Evolutionary conservation across 176 grass and related monocot genomes (phyloP).

Genomic region (Carex kokanica): DNA sequence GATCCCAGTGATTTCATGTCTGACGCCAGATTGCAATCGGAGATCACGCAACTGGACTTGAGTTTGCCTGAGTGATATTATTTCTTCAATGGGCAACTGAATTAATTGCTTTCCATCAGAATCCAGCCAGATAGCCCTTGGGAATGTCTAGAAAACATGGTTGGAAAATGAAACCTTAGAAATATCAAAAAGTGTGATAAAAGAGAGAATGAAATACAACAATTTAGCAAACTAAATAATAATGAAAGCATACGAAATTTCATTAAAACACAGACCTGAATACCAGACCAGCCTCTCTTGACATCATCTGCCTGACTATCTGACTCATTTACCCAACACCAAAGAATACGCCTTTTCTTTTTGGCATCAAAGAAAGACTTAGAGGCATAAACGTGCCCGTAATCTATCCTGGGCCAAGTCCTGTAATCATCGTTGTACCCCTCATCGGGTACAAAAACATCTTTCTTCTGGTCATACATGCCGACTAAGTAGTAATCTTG

Average conservation of each 20-base stretch:
- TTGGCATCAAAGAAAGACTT: slow-evolving; percentile 73
- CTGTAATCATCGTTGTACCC: slow-evolving; percentile 27
- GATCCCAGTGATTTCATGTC: slow-evolving; percentile 56
- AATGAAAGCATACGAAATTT: neutral
- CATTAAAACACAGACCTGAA: slow-evolving; percentile 36
- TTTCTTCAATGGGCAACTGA: slow-evolving; percentile 75
- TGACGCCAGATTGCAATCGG: slow-evolving; percentile 31
- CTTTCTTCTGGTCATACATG: slow-evolving; percentile 36
- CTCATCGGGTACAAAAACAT: slow-evolving; percentile 41
- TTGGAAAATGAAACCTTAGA: neutral
- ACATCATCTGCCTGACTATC: slow-evolving; percentile 46
- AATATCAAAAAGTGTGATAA: neutral
- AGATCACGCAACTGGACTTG: slow-evolving; percentile 33
- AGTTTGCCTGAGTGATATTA: slow-evolving; percentile 49
- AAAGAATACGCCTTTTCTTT: slow-evolving; percentile 49
- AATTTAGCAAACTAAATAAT: neutral
- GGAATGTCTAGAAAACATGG: slow-evolving; percentile 38
- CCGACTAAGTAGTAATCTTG: slow-evolving; percentile 62
- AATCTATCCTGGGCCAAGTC: slow-evolving; percentile 49
- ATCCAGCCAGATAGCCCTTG: slow-evolving; percentile 67
- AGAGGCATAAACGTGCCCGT: slow-evolving; percentile 57
- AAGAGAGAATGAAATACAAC: neutral
- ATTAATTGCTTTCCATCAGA: slow-evolving; percentile 49
- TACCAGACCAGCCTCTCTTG: slow-evolving; percentile 59
- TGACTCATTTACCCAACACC: slow-evolving; percentile 62